Percentiles rank a stretch among this genome's conserved stretches.
Evolutionary conservation across 148 eudicot species (phyloP).

Genomic region (Nepenthes gracilis): DNA sequence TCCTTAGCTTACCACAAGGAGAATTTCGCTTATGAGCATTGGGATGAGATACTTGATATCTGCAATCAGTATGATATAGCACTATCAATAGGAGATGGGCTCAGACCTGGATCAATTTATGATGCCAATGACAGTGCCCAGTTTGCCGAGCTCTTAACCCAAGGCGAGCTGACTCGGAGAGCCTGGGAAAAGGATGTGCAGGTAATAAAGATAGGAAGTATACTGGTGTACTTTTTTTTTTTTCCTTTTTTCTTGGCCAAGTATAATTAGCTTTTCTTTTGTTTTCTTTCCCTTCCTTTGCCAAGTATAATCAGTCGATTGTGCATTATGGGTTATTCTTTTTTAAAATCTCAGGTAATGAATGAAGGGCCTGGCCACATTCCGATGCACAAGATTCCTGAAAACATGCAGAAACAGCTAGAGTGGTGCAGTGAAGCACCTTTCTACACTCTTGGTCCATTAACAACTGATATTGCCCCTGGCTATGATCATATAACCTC

Average conservation of each 20-base stretch:
- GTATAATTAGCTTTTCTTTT: too few species aligned
- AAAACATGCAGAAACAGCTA: slow-evolving; percentile 96
- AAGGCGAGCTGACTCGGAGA: slow-evolving; percentile 89
- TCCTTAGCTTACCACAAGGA: slow-evolving; percentile 92
- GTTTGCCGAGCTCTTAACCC: slow-evolving; percentile 95
- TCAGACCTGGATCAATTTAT: slow-evolving; percentile 94
- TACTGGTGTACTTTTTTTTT: neutral
- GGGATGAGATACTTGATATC: slow-evolving; percentile 96
- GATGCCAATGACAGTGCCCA: slow-evolving; percentile 99
- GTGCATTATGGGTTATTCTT: neutral
- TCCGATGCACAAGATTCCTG: slow-evolving; percentile 95
- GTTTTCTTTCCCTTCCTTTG: too few species aligned
- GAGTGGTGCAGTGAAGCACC: slow-evolving; percentile 99
- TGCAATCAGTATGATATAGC: slow-evolving; percentile 95
- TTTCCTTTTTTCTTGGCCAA: neutral
- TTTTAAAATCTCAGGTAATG: slow-evolving; percentile 58
- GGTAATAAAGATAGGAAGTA: slow-evolving; percentile 27
- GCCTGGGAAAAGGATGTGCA: slow-evolving; percentile 99
- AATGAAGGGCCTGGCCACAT: slow-evolving; percentile 99
- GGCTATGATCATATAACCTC: slow-evolving; percentile 98
- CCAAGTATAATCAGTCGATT: too few species aligned
- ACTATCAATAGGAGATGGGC: slow-evolving; percentile 90
- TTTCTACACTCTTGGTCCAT: slow-evolving; percentile 93
- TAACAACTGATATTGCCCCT: slow-evolving; percentile 95
- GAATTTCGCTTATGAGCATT: slow-evolving; percentile 97